Evolutionary conservation across 805 yeast species (phyloP), one percentile per base, ranked within the genome.

Genomic region (Metschnikowia kunwiensis): DNA sequence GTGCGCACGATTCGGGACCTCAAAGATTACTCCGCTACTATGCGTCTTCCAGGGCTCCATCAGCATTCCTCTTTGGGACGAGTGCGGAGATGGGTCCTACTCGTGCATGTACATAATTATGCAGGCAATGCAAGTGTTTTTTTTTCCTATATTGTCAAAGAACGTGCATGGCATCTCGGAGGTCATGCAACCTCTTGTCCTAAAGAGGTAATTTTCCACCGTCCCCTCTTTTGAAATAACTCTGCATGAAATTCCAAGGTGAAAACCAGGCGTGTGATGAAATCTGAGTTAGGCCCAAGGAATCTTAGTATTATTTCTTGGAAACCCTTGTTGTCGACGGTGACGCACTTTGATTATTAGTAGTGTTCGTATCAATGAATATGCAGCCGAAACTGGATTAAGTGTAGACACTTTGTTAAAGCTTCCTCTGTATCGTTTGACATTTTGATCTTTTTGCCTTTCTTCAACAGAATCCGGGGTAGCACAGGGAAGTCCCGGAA

Each of bases 181-280:
- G 23, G 14, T 7, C 13, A 18, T 17, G 36, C 30, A 25, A 21
- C 16, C 23, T 20, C 20, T 29, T 35, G 38, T 23, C 38, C 34
- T 30, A 25, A 19, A 19, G 18, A 24, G 34, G 38, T 25, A 35
- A 29, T 29, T 30, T 25, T 19, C 3, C 12, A 10, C 3, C n/a
- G 5, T 13, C 34, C 34, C 38, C 38, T 19, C 34, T 17, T 24
- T 23, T 19, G 11, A 22, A 30, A 19, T 30, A 14, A 38, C 44
- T 43, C 42, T 47, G 51, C 19, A 42, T 53, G n/a, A 7, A 8
- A 20, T 20, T 20, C 10, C 23, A 8, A 8, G 7, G 4, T 20
- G 10, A 3, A 2, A 20, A 20, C 23, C 7, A 3, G n/a, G n/a
- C n/a, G n/a, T n/a, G n/a, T n/a, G n/a, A n/a, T n/a, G n/a, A n/a